These are phyloP conservation scores for Aspergillus cavernicola DNA, from an alignment of 495 filamentous ascomycete species.

Conservation along the genomic window DNA sequence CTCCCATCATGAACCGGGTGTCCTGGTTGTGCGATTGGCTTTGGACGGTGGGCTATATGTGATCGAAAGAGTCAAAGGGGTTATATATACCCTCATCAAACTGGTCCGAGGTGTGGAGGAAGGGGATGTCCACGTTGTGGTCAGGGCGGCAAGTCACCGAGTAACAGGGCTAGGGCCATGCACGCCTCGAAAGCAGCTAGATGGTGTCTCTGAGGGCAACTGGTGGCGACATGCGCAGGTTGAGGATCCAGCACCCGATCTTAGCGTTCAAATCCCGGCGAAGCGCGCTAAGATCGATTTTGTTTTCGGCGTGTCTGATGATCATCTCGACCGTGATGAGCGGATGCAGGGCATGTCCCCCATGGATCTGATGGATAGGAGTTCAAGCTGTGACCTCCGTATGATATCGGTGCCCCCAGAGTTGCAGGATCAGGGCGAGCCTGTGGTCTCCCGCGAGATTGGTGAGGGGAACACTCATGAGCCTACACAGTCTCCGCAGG, in stretches of 20 bases:
- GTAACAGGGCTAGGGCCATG: conserved; percentile 31
- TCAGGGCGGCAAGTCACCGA: conserved; percentile 35
- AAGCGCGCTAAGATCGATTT: conserved; percentile 30
- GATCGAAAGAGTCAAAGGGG: conserved; percentile 64
- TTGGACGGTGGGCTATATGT: conserved; percentile 59
- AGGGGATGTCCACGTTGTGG: conserved; percentile 31
- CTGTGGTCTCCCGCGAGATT: conserved; percentile 13
- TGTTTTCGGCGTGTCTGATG: conserved; percentile 30
- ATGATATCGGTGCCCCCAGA: conserved; percentile 6
- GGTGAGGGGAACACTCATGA: conserved; percentile 6
- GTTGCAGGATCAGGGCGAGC: conserved; percentile 13
- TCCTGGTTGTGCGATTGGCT: conserved; percentile 65
- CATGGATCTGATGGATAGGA: conserved; percentile 19
- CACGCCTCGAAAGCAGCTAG: conserved; percentile 14
- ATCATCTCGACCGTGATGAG: conserved; percentile 3
- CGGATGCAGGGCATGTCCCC: conserved; percentile 17
- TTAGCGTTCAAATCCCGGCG: conserved; percentile 12
- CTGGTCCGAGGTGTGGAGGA: conserved; percentile 60
- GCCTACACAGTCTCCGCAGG: conserved; percentile 51
- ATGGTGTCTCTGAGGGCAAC: conserved; percentile 12
- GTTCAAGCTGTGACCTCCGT: conserved; percentile 8
- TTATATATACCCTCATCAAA: conserved; percentile 68
- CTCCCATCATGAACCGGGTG: conserved; percentile 30
- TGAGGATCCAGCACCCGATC: conserved; percentile 28
- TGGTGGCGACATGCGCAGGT: conserved; percentile 42